Percentiles rank a stretch among this genome's conserved stretches.
phyloP scores from a whole-genome alignment of 1,284 basidiomycete genomes.

The Trametes hirsuta region DNA sequence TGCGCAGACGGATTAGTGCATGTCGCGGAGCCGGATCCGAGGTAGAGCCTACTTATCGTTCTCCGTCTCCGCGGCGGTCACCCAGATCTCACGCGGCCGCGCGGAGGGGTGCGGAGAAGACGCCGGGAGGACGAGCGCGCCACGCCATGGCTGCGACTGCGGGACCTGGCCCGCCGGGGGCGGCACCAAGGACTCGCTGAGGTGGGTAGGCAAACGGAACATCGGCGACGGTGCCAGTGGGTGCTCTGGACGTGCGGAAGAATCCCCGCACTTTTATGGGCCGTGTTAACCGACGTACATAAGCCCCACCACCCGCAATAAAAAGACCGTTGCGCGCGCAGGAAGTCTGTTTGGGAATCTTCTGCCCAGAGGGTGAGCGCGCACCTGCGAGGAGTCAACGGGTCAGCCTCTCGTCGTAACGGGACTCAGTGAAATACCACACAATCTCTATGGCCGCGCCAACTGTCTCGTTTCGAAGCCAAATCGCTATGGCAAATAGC shows the following conservation, averaged over 20 bases:
- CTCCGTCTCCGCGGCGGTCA: conserved; percentile 67
- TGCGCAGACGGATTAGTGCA: conserved; percentile 13
- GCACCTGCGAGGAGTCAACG: conserved; percentile 1
- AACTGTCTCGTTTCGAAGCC: conserved; percentile 6
- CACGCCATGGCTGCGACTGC: conserved; percentile 54
- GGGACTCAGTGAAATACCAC: conserved; percentile 3
- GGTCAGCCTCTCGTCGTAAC: conserved; percentile 8
- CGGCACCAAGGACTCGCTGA: conserved; percentile 55
- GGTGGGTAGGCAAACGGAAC: conserved; percentile 62
- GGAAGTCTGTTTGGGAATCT: conserved; percentile 20
- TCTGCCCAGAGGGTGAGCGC: not conserved
- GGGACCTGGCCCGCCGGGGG: conserved; percentile 50
- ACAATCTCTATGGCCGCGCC: conserved; percentile 12
- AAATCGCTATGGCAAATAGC: conserved; percentile 23
- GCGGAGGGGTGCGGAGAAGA: conserved; percentile 28
- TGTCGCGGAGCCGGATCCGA: not conserved
- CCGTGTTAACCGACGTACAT: conserved; percentile 19
- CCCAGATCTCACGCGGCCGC: conserved; percentile 51
- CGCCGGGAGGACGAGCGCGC: conserved; percentile 51
- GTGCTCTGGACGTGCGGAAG: conserved; percentile 23
- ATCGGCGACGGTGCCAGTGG: conserved; percentile 24
- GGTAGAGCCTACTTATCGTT: conserved; percentile 58
- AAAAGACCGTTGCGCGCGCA: conserved; percentile 19
- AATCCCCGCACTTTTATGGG: conserved; percentile 22
- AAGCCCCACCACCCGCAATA: conserved; percentile 21